Evolutionary conservation across 1,284 basidiomycete species (phyloP).

Genomic region (Rhodotorula sp.): DNA sequence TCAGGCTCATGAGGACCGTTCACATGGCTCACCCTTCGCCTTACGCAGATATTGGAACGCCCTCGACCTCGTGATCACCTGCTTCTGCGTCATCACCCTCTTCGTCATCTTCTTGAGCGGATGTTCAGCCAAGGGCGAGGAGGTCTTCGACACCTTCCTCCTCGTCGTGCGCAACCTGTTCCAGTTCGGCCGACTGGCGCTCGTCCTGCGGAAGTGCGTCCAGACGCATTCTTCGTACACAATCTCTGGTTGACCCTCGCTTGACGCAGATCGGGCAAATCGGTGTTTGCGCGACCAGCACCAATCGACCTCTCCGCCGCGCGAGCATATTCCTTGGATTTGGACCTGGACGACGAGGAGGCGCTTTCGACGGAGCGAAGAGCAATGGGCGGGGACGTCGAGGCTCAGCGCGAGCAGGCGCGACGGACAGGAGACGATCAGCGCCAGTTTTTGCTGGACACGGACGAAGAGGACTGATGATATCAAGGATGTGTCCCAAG

Average conservation of each 20-base stretch:
- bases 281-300: conserved; percentile 84
- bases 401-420: conserved; percentile 33
- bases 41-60: conserved; percentile 57
- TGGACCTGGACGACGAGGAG: conserved; percentile 62
- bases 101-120: conserved; percentile 77
- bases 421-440: conserved; percentile 6
- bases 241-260: background rate
- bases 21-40: background rate
- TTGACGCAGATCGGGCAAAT: conserved; percentile 75
- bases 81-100: conserved; percentile 81
- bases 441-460: conserved; percentile 23
- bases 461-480: conserved; percentile 23
- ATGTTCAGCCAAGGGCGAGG: conserved; percentile 80
- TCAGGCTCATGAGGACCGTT: background rate
- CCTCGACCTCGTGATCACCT: conserved; percentile 76
- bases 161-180: conserved; percentile 85
- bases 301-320: conserved; percentile 76
- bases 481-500: no score
- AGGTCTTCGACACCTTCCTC: conserved; percentile 82
- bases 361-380: conserved; percentile 36
- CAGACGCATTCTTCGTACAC: background rate
- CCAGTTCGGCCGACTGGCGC: conserved; percentile 82
- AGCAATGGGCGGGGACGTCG: conserved; percentile 39
- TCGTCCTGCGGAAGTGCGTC: conserved; percentile 82
- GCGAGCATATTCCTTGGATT: conserved; percentile 57